A percentile compares a stretch with the other conserved stretches of the same genome.
Evolutionary conservation across 257 asterid species (phyloP).

Genomic region (Handroanthus guayacan): DNA sequence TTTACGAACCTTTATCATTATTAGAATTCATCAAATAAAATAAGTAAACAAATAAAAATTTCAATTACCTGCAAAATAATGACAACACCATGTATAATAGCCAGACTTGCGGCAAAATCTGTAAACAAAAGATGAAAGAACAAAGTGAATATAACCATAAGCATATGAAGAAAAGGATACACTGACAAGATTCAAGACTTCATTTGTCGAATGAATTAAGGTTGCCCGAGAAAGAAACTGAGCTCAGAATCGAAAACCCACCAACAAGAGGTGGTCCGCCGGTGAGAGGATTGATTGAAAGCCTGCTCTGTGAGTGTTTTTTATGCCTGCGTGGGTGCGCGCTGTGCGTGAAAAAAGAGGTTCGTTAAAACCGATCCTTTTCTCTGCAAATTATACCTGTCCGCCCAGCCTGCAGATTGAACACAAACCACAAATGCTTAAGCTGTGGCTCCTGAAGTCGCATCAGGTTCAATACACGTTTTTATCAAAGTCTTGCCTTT

Average conservation of each 20-base stretch:
- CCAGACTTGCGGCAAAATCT: slow-evolving; percentile 28
- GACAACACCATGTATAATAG: slow-evolving; percentile 10
- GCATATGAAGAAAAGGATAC: neutral
- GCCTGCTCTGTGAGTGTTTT: neutral
- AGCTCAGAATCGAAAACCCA: slow-evolving; percentile 37
- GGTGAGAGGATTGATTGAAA: slow-evolving; percentile 4
- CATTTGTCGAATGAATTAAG: neutral
- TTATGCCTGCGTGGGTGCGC: slow-evolving; percentile 14
- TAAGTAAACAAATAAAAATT: slow-evolving; percentile 1
- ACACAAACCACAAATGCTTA: slow-evolving; percentile 31
- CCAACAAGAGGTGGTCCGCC: slow-evolving; percentile 27
- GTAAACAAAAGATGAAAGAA: neutral
- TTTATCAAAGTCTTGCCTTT: neutral
- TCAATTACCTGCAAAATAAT: slow-evolving; percentile 27
- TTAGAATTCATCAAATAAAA: slow-evolving; percentile 4
- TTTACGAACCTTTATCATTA: slow-evolving; percentile 2
- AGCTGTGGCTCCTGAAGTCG: slow-evolving; percentile 29
- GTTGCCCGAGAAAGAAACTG: slow-evolving; percentile 3
- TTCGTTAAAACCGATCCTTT: slow-evolving; percentile 34
- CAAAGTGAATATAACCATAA: neutral
- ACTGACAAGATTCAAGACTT: slow-evolving; percentile 3
- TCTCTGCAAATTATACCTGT: slow-evolving; percentile 32
- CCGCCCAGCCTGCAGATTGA: slow-evolving; percentile 22
- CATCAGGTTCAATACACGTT: accelerated
- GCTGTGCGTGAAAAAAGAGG: slow-evolving; percentile 1